A percentile compares a stretch with the other conserved stretches of the same genome.
Conservation (phyloP, 371 early-diverging fungal species). For the Dinochytrium kinnereticum region DNA sequence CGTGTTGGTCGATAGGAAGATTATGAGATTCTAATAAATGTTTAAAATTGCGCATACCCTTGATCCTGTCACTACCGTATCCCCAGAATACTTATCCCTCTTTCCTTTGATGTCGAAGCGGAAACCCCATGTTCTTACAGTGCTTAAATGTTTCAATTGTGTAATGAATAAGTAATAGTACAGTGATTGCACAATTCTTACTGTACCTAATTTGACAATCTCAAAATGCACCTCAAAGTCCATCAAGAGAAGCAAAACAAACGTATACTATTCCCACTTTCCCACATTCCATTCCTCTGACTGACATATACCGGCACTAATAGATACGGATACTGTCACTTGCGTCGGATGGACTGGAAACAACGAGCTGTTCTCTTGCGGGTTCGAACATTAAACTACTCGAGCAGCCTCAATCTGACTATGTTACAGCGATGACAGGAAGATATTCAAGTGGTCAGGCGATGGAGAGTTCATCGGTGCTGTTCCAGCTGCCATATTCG, state of each 20-base stretch:
- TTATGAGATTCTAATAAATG: slow-evolving; percentile 11
- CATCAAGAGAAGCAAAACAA: slow-evolving; percentile 18
- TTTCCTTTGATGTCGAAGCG: too few species aligned
- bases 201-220: not conserved
- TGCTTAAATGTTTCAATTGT: too few species aligned
- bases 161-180: too few species aligned
- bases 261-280: not conserved
- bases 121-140: too few species aligned
- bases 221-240: not conserved
- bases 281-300: not conserved
- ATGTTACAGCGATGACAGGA: slow-evolving; percentile 47
- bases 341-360: slow-evolving; percentile 58
- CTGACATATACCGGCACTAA: not conserved
- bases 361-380: slow-evolving; percentile 57
- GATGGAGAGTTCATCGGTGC: slow-evolving; percentile 55
- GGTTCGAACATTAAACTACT: slow-evolving; percentile 33
- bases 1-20: slow-evolving; percentile 41
- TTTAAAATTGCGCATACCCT: not conserved
- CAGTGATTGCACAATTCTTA: too few species aligned
- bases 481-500: slow-evolving; percentile 40
- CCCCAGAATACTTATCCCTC: too few species aligned
- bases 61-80: too few species aligned
- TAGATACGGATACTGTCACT: slow-evolving; percentile 53
- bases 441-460: slow-evolving; percentile 51
- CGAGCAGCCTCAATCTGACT: not conserved